Base-by-base conservation (phyloP, 2,329 filamentous ascomycete species). In the Fusarium sp. region DNA sequence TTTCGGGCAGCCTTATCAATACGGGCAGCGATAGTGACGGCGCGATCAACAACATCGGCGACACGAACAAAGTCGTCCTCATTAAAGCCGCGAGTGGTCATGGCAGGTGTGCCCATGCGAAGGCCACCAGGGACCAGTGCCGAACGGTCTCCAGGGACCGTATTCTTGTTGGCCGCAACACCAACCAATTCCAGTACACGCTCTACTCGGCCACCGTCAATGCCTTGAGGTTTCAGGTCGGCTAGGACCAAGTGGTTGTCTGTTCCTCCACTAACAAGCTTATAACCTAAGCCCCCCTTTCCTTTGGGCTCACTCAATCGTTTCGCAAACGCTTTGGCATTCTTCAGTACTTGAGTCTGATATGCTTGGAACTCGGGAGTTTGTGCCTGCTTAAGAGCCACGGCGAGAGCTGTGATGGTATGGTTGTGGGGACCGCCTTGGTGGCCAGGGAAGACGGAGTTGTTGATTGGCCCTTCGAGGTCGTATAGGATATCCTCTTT, bases 161-260 rank as follows among this genome's bases (percentile, higher is more conserved):
- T 98, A 84, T 99, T 99, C 88, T 99, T 99, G 87, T 99, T 99
- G 79, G 93, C 92, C n/a, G 96, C 96, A 55, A 98, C 95, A 75
- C 95, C 95, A 72, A 97, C 94, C 48, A 97, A 89, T 80, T 98
- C 94, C 25, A 98, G 87, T 18, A 97, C 90, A 48, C 94, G 91
- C 84, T 98, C 94, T 16, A 97, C 94, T 56, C 94, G 91, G 25
- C 92, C 92, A 73, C 94, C 94, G 77, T 99, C 96, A 66, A 99
- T 90, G 61, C 87, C 87, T 79, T 96, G 92, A 40, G 93, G 90
- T 84, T 97, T 97, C 53, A 99, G 88, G 80, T 99, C 96, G 51
- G 96, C 86, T 20, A 99, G 88, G 13, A 99, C 92, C 70, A 99
- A 91, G 83, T 99, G 96, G 85, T 97, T 98, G 84, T 99, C 96